Conservation (phyloP, 306 rosid genomes). For the Alnus rubra region DNA sequence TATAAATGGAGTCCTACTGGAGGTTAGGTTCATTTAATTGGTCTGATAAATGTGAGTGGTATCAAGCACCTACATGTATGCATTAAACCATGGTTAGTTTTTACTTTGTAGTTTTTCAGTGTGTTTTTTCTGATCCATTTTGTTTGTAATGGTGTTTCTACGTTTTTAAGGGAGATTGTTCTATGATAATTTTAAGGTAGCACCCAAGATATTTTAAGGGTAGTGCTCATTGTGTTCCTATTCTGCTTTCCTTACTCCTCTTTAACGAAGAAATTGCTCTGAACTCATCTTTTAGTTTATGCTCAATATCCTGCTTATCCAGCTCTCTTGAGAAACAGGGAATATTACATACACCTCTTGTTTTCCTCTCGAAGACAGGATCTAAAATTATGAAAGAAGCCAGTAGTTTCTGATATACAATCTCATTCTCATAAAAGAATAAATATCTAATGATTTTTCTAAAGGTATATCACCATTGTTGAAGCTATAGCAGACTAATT, state of each 20-base stretch:
- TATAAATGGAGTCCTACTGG: background rate
- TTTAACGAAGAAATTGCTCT: background rate
- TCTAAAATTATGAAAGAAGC: background rate
- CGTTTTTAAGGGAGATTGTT: background rate
- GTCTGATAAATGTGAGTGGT: background rate
- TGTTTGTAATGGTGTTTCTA: background rate
- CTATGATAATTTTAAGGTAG: no score
- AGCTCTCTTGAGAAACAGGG: background rate
- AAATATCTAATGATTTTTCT: background rate
- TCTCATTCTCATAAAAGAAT: background rate
- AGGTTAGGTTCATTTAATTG: background rate
- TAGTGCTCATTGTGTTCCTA: background rate
- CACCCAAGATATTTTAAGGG: background rate
- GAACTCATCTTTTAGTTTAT: background rate
- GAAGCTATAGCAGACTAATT: background rate
- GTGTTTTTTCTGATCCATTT: background rate
- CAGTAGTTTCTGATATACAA: background rate
- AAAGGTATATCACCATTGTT: background rate
- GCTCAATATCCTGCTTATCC: background rate
- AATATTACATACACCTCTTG: background rate
- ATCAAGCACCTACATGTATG: background rate
- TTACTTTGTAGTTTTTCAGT: background rate
- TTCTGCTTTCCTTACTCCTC: background rate
- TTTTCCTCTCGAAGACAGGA: background rate
- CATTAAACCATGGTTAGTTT: background rate